phyloP scores from a whole-genome alignment of 2,329 filamentous ascomycete genomes.

The Nemania bipapillata region DNA sequence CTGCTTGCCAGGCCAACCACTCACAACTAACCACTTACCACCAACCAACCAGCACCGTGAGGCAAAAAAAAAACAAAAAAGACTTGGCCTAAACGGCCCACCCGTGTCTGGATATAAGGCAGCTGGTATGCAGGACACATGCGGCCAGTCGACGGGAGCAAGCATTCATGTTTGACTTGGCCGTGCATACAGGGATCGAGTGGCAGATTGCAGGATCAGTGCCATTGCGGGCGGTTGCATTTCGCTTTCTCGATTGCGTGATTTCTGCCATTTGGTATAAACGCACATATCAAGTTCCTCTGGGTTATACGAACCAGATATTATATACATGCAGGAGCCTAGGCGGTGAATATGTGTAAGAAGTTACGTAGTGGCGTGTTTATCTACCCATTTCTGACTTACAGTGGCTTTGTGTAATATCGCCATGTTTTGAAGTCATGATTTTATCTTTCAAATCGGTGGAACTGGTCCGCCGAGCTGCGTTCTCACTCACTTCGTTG shows the following conservation, averaged over 20 bases:
- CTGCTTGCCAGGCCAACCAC: too few relatives aligned
- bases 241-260: slow-evolving; percentile 25
- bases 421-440: not conserved
- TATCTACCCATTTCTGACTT: not conserved
- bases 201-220: slow-evolving; percentile 37
- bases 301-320: not conserved
- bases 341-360: not conserved
- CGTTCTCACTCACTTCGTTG: not conserved
- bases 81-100: not conserved
- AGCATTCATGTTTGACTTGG: slow-evolving; percentile 18
- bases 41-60: too few relatives aligned
- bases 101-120: slow-evolving; percentile 2
- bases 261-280: slow-evolving; percentile 3
- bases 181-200: slow-evolving; percentile 23
- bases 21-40: too few relatives aligned
- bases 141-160: slow-evolving; percentile 21
- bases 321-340: not conserved
- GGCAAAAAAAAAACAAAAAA: too few relatives aligned
- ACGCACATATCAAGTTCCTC: not conserved
- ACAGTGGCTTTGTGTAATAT: not conserved
- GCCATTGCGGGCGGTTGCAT: slow-evolving; percentile 32
- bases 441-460: not conserved
- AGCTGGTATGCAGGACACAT: slow-evolving; percentile 28
- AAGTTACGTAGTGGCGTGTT: not conserved
- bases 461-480: not conserved